Percentiles rank a stretch among this genome's conserved stretches.
Evolutionary conservation across 177 flowering plant species (phyloP).

Genomic region (Tripterygium wilfordii): DNA sequence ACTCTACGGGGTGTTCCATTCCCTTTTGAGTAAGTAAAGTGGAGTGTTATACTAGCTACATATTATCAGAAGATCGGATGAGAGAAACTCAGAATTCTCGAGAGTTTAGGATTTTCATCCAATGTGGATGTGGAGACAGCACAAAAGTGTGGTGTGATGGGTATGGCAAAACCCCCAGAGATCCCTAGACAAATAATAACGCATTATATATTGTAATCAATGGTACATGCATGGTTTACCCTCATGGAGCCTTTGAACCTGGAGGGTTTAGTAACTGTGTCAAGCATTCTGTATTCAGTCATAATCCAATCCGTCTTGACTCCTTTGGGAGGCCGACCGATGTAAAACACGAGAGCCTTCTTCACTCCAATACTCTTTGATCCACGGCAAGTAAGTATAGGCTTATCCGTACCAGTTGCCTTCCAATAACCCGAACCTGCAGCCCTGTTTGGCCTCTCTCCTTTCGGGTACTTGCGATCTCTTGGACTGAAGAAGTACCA

Average conservation of each 20-base stretch:
- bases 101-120: too few relatives aligned
- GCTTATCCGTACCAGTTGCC: constrained; percentile 50
- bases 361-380: constrained; percentile 39
- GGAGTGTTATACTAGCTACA: too few relatives aligned
- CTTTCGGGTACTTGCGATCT: constrained; percentile 45
- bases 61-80: too few relatives aligned
- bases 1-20: not conserved
- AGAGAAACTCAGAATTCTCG: too few relatives aligned
- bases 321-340: constrained; percentile 31
- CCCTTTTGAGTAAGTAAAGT: not conserved
- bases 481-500: constrained; percentile 59
- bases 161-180: not conserved
- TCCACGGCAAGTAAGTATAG: constrained; percentile 34
- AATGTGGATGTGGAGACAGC: too few relatives aligned
- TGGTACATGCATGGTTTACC: constrained; percentile 24
- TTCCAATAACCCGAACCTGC: constrained; percentile 57
- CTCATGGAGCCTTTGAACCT: constrained; percentile 38
- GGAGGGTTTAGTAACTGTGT: constrained; percentile 18
- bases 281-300: constrained; percentile 43
- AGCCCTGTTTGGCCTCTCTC: constrained; percentile 42
- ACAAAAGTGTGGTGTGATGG: too few relatives aligned
- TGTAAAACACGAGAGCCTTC: constrained; percentile 46
- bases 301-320: constrained; percentile 47
- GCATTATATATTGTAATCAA: not conserved
- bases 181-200: not conserved